Conservation (phyloP, 176 grass and related monocot species). For the bread wheat (Triticum aestivum) region IWGSC_CS_RefSeq_v2.1 NC_057803.1:727310070-727310569, state of each 20-base stretch:
- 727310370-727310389: background rate
- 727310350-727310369: conserved; percentile 78
- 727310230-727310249: background rate
- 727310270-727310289: conserved; percentile 59
- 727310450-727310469: background rate
- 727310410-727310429: background rate
- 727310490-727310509: no score
- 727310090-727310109: background rate
- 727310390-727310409: background rate
- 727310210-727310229: background rate
- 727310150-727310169: conserved; percentile 99
- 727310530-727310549: no score
- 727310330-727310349: conserved; percentile 92
- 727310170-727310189: conserved; percentile 95
- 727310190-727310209: conserved; percentile 25
- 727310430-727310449: no score
- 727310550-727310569: no score
- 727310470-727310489: no score
- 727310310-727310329: conserved; percentile 72
- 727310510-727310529: no score
- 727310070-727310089: background rate
- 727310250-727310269: background rate
- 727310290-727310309: conserved; percentile 76
- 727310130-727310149: conserved; percentile 43
- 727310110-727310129: background rate